Evolutionary conservation across 805 yeast genomes (phyloP).

Genomic region (Hanseniaspora lachancei): DNA sequence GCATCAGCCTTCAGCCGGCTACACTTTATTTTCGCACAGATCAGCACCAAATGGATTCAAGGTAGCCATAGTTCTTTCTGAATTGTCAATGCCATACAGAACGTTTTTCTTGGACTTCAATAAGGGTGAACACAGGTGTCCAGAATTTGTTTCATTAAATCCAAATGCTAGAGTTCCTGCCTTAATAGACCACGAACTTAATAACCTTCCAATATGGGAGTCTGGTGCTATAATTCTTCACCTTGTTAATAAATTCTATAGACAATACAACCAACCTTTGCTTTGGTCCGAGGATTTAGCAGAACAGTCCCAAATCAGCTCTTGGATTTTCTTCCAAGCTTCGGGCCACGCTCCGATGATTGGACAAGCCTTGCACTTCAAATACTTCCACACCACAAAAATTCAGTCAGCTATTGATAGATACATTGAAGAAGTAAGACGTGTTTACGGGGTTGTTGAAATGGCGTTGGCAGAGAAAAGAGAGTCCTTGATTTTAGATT

Average conservation of each 20-base stretch:
- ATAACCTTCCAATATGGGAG: constrained; percentile 81
- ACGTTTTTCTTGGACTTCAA: constrained; percentile 79
- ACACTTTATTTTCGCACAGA: constrained; percentile 68
- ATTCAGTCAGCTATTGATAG: constrained; percentile 84
- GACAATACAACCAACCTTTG: constrained; percentile 57
- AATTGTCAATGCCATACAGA: constrained; percentile 62
- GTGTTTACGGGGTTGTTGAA: constrained; percentile 88
- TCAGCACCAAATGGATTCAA: constrained; percentile 95
- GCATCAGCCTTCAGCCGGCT: constrained; percentile 69
- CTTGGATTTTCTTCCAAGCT: constrained; percentile 91
- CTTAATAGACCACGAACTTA: constrained; percentile 72
- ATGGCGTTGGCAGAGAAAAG: constrained; percentile 89
- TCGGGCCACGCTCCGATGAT: constrained; percentile 98
- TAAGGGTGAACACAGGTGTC: constrained; percentile 81
- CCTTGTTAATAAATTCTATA: constrained; percentile 53
- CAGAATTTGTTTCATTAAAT: constrained; percentile 83
- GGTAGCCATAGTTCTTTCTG: constrained; percentile 80
- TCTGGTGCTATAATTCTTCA: constrained; percentile 84
- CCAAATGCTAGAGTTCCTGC: constrained; percentile 97
- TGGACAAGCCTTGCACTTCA: constrained; percentile 90
- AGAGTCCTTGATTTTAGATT: constrained; percentile 78
- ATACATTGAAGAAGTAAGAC: constrained; percentile 79
- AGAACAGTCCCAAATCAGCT: constrained; percentile 71
- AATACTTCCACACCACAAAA: constrained; percentile 74
- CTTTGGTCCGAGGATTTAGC: constrained; percentile 61